Evolutionary conservation across 495 filamentous ascomycete genomes (phyloP).

Genomic region (Evernia prunastri): DNA sequence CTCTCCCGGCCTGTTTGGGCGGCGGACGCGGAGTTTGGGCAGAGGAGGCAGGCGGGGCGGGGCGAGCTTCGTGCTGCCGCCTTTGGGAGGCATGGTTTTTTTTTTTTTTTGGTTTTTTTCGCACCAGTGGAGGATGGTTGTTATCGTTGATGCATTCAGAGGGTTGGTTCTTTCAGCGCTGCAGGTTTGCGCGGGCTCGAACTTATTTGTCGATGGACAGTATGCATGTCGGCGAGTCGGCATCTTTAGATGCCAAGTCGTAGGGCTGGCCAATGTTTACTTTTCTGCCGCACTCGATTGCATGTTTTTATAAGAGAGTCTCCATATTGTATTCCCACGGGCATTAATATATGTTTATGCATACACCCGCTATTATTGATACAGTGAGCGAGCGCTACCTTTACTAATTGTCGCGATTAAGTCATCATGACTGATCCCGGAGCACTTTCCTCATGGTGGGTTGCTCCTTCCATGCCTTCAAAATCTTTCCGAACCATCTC

Average conservation of each 20-base stretch:
- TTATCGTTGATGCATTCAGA: conserved; percentile 19
- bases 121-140: not conserved
- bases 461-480: not conserved
- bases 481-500: not conserved
- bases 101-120: too few species aligned
- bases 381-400: not conserved
- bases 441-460: conserved; percentile 11
- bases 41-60: conserved; percentile 84
- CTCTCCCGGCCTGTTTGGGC: conserved; percentile 64
- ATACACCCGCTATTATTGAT: not conserved
- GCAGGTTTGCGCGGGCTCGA: not conserved
- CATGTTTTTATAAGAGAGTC: too few species aligned
- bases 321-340: not conserved
- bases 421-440: conserved; percentile 9
- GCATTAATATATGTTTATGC: not conserved
- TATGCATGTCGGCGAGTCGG: not conserved
- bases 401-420: not conserved
- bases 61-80: conserved; percentile 41
- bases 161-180: not conserved
- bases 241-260: conserved; percentile 7
- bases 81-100: conserved; percentile 46
- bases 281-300: conserved; percentile 8
- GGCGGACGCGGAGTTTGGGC: conserved; percentile 71
- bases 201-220: conserved; percentile 1
- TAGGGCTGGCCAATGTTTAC: conserved; percentile 17